phyloP scores from a whole-genome alignment of 495 filamentous ascomycete species.

The Cairneyella variabilis region DNA sequence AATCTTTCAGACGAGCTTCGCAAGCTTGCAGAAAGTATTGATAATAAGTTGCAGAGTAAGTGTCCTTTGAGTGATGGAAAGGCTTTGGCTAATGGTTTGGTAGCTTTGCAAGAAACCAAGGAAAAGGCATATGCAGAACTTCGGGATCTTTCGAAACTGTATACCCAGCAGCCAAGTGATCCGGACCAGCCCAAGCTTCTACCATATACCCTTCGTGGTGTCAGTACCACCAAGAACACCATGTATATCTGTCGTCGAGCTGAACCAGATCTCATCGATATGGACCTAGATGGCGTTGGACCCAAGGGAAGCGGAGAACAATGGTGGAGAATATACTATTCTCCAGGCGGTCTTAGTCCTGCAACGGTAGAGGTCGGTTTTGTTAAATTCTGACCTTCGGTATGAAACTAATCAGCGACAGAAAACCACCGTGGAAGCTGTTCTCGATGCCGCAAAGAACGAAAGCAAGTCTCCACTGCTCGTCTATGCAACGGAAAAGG shows the following conservation, averaged over 20 bases:
- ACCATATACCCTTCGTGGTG: conserved; percentile 26
- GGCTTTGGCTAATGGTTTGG: neutral
- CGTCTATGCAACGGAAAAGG: conserved; percentile 35
- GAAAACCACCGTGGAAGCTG: conserved; percentile 34
- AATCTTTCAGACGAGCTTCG: conserved; percentile 37
- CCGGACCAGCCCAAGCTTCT: conserved; percentile 38
- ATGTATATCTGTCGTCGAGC: conserved; percentile 19
- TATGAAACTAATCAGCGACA: conserved; percentile 6
- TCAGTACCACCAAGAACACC: conserved; percentile 22
- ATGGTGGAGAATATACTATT: conserved; percentile 35
- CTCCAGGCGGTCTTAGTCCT: conserved; percentile 16
- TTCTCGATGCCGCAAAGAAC: conserved; percentile 30
- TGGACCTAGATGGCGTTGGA: conserved; percentile 21
- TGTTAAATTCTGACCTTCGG: too few relatives aligned
- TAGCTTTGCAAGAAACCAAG: conserved; percentile 52
- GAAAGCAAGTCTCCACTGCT: conserved; percentile 29
- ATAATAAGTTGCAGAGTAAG: conserved; percentile 48
- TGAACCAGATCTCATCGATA: conserved; percentile 19
- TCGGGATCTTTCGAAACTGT: conserved; percentile 44
- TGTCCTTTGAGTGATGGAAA: neutral
- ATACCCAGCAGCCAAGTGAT: conserved; percentile 50
- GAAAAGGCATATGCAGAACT: conserved; percentile 44
- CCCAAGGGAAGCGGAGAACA: conserved; percentile 23
- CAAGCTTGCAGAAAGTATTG: conserved; percentile 39
- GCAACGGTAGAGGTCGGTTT: conserved; percentile 24